phyloP scores from a whole-genome alignment of 176 grass and related monocot species.

The Rhipidocladum racemiflorum region DNA sequence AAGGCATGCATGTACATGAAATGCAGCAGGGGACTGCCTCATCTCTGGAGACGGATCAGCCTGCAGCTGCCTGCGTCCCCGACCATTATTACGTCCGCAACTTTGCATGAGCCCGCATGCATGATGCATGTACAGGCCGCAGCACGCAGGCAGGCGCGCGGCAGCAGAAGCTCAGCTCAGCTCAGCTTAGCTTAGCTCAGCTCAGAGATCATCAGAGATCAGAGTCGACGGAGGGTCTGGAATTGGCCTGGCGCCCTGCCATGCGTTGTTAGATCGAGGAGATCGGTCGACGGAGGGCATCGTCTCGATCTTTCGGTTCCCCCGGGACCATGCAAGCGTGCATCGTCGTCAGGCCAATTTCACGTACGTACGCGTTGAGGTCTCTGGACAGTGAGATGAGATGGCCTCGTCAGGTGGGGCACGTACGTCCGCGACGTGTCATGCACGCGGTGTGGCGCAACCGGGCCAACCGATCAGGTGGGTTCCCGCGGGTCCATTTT shows the following conservation, averaged over 20 bases:
- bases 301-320: not conserved
- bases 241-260: not conserved
- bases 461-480: not conserved
- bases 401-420: not conserved
- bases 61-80: not conserved
- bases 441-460: no score
- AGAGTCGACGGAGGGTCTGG: not conserved
- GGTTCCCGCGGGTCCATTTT: not conserved
- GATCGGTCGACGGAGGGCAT: not conserved
- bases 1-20: constrained; percentile 1
- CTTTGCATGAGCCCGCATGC: not conserved
- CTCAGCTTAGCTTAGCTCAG: not conserved
- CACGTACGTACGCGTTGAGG: not conserved
- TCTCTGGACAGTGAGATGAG: no score
- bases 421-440: constrained; percentile 19
- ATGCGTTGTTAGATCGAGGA: not conserved
- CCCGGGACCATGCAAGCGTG: not conserved
- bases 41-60: not conserved
- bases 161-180: not conserved
- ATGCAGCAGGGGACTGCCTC: constrained; percentile 17
- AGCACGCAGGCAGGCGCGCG: not conserved
- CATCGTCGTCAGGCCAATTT: not conserved
- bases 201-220: not conserved
- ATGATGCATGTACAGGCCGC: not conserved
- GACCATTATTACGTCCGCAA: not conserved